Percentiles rank a stretch among this genome's conserved stretches.
phyloP scores from a whole-genome alignment of 179 eudicot species.

The Dionaea muscipula region DNA sequence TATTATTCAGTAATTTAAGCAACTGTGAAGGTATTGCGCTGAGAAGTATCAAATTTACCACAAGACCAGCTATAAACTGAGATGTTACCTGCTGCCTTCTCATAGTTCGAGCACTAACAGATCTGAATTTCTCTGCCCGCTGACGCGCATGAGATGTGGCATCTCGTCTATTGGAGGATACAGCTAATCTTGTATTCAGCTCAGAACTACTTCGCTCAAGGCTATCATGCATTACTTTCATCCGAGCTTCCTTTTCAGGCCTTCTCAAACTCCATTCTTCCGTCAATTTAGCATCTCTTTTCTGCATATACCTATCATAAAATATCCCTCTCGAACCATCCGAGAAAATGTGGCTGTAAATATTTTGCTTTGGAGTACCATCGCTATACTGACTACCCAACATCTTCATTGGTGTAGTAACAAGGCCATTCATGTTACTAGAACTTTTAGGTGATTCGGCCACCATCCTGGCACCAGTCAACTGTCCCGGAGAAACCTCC shows the following conservation, averaged over 20 bases:
- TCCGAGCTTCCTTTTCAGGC: slow-evolving; percentile 71
- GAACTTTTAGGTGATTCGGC: slow-evolving; percentile 23
- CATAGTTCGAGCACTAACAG: slow-evolving; percentile 38
- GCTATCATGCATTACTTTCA: slow-evolving; percentile 69
- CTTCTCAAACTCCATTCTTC: slow-evolving; percentile 74
- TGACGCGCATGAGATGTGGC: slow-evolving; percentile 30
- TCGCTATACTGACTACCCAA: slow-evolving; percentile 28
- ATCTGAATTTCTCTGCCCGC: slow-evolving; percentile 67
- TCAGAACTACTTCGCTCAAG: slow-evolving; percentile 69
- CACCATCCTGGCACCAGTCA: slow-evolving; percentile 17
- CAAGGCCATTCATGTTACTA: slow-evolving; percentile 19
- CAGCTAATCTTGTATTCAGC: slow-evolving; percentile 58
- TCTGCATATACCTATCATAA: slow-evolving; percentile 65
- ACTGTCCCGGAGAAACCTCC: slow-evolving; percentile 26
- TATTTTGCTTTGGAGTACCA: slow-evolving; percentile 34
- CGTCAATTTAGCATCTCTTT: slow-evolving; percentile 65
- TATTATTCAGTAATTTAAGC: too few species aligned
- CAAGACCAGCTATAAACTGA: neutral
- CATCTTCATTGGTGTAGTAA: slow-evolving; percentile 25
- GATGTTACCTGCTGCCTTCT: slow-evolving; percentile 40
- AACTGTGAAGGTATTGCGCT: too few species aligned
- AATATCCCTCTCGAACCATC: slow-evolving; percentile 70
- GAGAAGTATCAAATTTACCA: neutral
- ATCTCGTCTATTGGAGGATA: slow-evolving; percentile 42
- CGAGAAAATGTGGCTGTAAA: slow-evolving; percentile 34